Base-by-base conservation (phyloP, 805 yeast genomes). In the Metschnikowia koreensis region DNA sequence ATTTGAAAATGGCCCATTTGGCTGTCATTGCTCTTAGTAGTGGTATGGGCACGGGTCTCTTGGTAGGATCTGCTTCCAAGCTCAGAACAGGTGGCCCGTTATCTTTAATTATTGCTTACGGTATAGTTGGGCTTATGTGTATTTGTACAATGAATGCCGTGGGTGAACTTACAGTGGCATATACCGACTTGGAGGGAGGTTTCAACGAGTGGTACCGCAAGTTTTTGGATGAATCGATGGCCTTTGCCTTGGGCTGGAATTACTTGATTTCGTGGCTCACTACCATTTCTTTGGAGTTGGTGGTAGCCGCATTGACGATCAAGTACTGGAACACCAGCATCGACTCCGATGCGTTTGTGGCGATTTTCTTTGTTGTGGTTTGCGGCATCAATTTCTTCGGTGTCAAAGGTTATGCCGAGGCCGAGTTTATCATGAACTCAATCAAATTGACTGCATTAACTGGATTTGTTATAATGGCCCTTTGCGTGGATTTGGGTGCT, bases 131-230 rank as follows among this genome's bases (percentile, higher is more conserved):
- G 13, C 43, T 52, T 47, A 62, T 62, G 66, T 61, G 65, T 51
- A 56, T 63, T 27, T 57, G 58, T 17, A 71, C 76, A 38, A 64
- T 73, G 52, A 72, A 65, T 55, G 66, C 74, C 13, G 74, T 74
- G 31, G 77, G 76, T n/a, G 77, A 74, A 66, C 64, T 84, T 71
- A 85, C 88, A 0, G 83, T 82, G 48, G 76, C 80, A 11, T 84
- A 81, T 58, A 70, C 80, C 40, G 73, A 75, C 37, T 68, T 84
- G 46, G 71, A 82, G 26, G 67, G 67, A 16, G 67, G 67, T 9
- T 64, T 63, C 58, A 64, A 64, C 41, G 58, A 61, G 28, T 64
- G 60, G 53, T 62, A 62, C 44, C 41, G 58, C 37, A 65, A 67
- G 55, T 67, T 68, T 44, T 62, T 70, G 44, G 73, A 69, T 51